Percentiles rank a stretch among this genome's conserved stretches.
Evolutionary conservation across 1,284 basidiomycete genomes (phyloP).

Genomic region (Heterobasidion annosum): DNA sequence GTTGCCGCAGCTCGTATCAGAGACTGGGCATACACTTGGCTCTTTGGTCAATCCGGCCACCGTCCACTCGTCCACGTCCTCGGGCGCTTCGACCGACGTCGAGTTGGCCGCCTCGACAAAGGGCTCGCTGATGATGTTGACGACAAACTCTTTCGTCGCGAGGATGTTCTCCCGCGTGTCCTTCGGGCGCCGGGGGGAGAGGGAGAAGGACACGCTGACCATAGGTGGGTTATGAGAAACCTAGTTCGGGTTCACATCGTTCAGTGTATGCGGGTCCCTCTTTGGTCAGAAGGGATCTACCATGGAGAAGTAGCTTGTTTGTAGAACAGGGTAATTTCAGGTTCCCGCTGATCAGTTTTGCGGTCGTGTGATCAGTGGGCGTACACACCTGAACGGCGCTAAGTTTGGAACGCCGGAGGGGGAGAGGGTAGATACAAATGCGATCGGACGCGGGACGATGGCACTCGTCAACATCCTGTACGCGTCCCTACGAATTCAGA

Average conservation of each 20-base stretch:
- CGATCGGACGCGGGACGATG: conserved; percentile 62
- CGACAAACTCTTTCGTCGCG: conserved; percentile 56
- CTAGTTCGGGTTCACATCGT: conserved; percentile 16
- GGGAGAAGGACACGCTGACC: conserved; percentile 49
- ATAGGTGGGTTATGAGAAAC: conserved; percentile 56
- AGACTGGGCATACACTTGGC: conserved; percentile 37
- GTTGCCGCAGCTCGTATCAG: background rate
- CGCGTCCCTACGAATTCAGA: conserved; percentile 25
- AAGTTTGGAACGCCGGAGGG: conserved; percentile 47
- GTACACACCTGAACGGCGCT: conserved; percentile 47
- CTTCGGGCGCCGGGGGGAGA: conserved; percentile 29
- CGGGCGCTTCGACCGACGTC: conserved; percentile 54
- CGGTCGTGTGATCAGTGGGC: background rate
- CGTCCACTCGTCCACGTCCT: conserved; percentile 57
- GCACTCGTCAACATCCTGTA: conserved; percentile 54
- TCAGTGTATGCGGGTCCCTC: conserved; percentile 13
- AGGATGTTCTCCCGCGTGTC: conserved; percentile 62
- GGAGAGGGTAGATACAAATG: conserved; percentile 56
- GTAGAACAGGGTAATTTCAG: no score
- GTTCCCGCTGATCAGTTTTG: no score
- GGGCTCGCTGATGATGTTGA: conserved; percentile 64
- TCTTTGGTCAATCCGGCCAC: conserved; percentile 57
- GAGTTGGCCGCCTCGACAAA: conserved; percentile 65
- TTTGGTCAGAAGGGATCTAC: conserved; percentile 25
- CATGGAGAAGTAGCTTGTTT: conserved; percentile 44